phyloP scores from a whole-genome alignment of 2,329 filamentous ascomycete genomes.

The Talaromyces amestolkiae region DNA sequence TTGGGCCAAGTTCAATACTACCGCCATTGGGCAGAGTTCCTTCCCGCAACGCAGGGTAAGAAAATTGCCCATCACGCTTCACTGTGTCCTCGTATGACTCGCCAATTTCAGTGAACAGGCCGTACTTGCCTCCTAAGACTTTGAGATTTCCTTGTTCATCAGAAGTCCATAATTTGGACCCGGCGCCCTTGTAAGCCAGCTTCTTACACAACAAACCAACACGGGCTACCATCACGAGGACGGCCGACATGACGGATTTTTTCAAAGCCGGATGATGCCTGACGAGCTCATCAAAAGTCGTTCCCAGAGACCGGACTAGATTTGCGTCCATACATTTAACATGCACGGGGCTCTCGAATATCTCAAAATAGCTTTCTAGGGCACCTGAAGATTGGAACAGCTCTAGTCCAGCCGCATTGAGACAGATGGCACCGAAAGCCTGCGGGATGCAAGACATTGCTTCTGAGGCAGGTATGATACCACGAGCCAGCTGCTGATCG shows the following conservation, averaged over 20 bases:
- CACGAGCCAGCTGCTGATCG: slow-evolving; percentile 53
- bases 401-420: slow-evolving; percentile 83
- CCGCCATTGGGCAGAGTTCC: slow-evolving; percentile 38
- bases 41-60: slow-evolving; percentile 22
- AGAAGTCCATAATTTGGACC: slow-evolving; percentile 71
- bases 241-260: slow-evolving; percentile 74
- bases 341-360: slow-evolving; percentile 92
- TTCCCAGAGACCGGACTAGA: slow-evolving; percentile 71
- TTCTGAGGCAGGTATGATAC: slow-evolving; percentile 83
- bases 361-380: slow-evolving; percentile 83
- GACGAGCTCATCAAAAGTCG: slow-evolving; percentile 88
- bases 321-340: slow-evolving; percentile 79
- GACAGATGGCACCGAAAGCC: slow-evolving; percentile 87
- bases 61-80: slow-evolving; percentile 14
- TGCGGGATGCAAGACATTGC: slow-evolving; percentile 83
- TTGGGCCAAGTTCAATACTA: slow-evolving; percentile 33
- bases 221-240: slow-evolving; percentile 82
- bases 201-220: slow-evolving; percentile 71
- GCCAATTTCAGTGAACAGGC: slow-evolving; percentile 37
- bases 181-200: slow-evolving; percentile 69
- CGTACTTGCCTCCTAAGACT: slow-evolving; percentile 55
- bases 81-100: slow-evolving; percentile 26
- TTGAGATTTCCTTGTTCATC: slow-evolving; percentile 58
- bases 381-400: slow-evolving; percentile 81
- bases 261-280: slow-evolving; percentile 87